Evolutionary conservation across 2,329 filamentous ascomycete species (phyloP), one percentile per base, ranked within the genome.

Genomic region (Fusarium kyushuense): DNA sequence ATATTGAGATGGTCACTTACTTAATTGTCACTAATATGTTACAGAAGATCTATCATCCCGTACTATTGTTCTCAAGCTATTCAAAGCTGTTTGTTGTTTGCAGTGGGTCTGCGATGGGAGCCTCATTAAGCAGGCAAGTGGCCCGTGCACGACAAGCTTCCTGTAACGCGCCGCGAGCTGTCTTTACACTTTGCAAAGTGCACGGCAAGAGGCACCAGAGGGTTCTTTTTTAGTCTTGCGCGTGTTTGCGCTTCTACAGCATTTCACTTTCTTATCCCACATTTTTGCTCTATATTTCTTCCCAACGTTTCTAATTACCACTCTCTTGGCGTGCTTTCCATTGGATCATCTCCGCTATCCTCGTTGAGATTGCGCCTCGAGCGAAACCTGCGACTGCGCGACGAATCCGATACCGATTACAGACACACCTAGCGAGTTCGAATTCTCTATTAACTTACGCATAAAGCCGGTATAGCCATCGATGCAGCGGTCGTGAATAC

Each of bases 121-220:
- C 52, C 66, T 58, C 57, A 61, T 47, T 21, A 48, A 30, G 38
- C 23, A 35, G 32, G 35, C 11, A 30, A 14, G 46, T 54, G 67
- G 67, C 32, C 67, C 67, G 67, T 70, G 67, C 67, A 61, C 59
- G 11, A 41, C 40, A 58, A 58, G 63, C 63, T 70, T 69, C 43
- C 47, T 70, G 63, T 33, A 67, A 70, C 67, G 67, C 67, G 67
- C 67, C 67, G 63, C 67, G 67, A 70, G 67, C 63, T 70, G 55
- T 57, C 47, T 70, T 68, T 42, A 36, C 53, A 59, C 43, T 36
- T 53, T 52, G 35, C 54, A 68, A 52, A 56, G 52, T 64, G 46
- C 55, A 70, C 63, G 58, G 61, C 52, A 38, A 70, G 40, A 70
- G 55, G 53, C 30, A 54, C 38, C 42, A 38, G 47, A 63, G 41